Evolutionary conservation across 306 rosid genomes (phyloP), one percentile per base, ranked within the genome.

Genomic region (Begonia masoniana): DNA sequence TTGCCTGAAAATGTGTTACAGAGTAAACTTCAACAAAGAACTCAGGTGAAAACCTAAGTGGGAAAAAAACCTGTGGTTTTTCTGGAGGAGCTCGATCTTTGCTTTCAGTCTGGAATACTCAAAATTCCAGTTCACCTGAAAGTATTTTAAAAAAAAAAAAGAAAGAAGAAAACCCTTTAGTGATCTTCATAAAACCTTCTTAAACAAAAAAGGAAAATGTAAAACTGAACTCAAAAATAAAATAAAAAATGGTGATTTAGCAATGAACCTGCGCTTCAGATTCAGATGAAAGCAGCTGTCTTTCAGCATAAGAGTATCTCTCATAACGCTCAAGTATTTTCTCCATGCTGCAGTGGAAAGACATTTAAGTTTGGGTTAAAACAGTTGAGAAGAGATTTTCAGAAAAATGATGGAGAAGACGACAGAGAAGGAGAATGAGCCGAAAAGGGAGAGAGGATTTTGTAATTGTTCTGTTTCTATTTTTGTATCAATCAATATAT

Each of bases 321-420:
- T 84, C 97, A 41, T 84, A 82, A 62, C 95, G 92, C 53, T 88
- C 97, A 26, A 88, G 88, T 51, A 82, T 84, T 69, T 73, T 76
- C 77, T 84, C 97, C 97, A 88, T 88, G 79, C 88, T 84, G 77
- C 56, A n/a, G 12, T 21, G 24, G 24, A 21, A 21, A 21, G 3
- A 21, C 24, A 21, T 21, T 2, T 21, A 21, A 2, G 24, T 21
- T 21, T 17, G 1, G 19, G 1, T 17, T 17, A 1, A 17, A 1
- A 17, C 1, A 17, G 19, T 0, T 17, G 1, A 17, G 19, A 17
- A 0, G 19, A 17, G 19, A 17, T 17, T 17, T 17, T 17, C 19
- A 17, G 19, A 17, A 17, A 1, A 17, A 17, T 17, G 19, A 17
- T 17, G 19, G 1, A 1, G 19, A 17, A 17, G 19, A 17, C 19